Evolutionary conservation across 2,329 filamentous ascomycete genomes (phyloP), one percentile per base, ranked within the genome.

Genomic region (Zalaria obscura): DNA sequence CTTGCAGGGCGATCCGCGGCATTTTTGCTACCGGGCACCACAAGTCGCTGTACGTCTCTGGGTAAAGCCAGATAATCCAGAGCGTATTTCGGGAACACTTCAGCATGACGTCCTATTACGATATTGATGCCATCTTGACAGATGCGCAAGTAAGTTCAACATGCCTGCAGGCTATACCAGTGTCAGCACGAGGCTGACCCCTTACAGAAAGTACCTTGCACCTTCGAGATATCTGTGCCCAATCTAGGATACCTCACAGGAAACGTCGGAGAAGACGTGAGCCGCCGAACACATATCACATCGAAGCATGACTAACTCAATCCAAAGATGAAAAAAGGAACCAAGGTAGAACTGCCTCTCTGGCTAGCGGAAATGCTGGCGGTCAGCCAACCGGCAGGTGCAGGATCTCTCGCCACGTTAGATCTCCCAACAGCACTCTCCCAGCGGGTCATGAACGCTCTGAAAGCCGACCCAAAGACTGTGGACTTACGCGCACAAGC

Each of bases 301-400:
- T 40, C n/a, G 25, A 5, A 9, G 35, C 18, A 35, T 38, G 27
- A 18, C 18, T 37, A 5, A 37, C 7, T 25, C 6, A 38, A 34
- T 4, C 37, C 31, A 25, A 64, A 83, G 57, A 79, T 96, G 53
- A 91, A 89, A 60, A 65, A 79, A 41, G 83, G 84, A 45, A 89
- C 86, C 1, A 78, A 80, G 35, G 71, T 96, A 37, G 75, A 82
- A 47, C 77, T 96, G 1, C 91, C 91, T 2, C 72, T 96, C 50
- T 98, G 91, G 91, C 78, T 98, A 8, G 87, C 83, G 50, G 85
- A 94, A 61, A 89, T 95, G 75, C 82, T 98, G 40, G 84, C 85
- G 27, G 74, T 93, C 5, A 56, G 65, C 31, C 61, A 65, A 26
- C 62, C 64, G 18, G 52, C 65, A 35, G 65, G 64, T 7, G 63